These are phyloP conservation scores for Exidia glandulosa DNA, from an alignment of 768 basidiomycete genomes.

Conservation along the genomic window DNA sequence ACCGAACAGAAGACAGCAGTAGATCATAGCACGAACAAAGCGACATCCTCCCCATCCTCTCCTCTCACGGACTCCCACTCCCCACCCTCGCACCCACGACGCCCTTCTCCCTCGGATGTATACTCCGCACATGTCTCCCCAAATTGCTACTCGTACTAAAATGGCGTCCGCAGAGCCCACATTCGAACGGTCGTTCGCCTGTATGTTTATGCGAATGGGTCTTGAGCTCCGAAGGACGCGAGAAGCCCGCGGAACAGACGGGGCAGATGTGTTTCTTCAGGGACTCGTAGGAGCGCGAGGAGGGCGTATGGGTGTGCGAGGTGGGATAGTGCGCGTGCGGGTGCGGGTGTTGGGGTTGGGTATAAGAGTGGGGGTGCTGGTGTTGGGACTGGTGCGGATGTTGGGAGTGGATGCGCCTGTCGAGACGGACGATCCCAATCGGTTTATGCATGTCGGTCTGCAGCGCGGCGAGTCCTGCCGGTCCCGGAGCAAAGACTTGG, in stretches of 20 bases:
- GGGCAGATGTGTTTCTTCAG: background rate
- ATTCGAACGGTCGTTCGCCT: background rate
- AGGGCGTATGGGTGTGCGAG: background rate
- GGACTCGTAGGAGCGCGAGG: background rate
- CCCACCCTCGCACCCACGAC: too few relatives aligned
- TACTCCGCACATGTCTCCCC: background rate
- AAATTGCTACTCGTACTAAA: background rate
- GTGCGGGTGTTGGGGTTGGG: background rate
- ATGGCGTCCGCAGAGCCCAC: background rate
- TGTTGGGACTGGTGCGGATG: background rate
- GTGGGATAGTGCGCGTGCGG: background rate
- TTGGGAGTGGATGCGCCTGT: background rate
- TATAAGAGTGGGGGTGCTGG: background rate
- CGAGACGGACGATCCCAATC: background rate
- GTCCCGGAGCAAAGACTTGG: background rate
- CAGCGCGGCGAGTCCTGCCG: background rate
- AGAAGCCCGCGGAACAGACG: background rate
- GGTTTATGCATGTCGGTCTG: background rate
- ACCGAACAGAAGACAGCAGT: too few relatives aligned
- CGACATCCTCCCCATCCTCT: too few relatives aligned
- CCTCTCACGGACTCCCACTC: too few relatives aligned
- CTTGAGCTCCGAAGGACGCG: background rate
- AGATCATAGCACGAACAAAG: too few relatives aligned
- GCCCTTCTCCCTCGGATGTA: background rate
- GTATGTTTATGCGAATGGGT: background rate